Evolutionary conservation across 2,329 filamentous ascomycete species (phyloP).

Genomic region (Arachnopeziza araneosa): DNA sequence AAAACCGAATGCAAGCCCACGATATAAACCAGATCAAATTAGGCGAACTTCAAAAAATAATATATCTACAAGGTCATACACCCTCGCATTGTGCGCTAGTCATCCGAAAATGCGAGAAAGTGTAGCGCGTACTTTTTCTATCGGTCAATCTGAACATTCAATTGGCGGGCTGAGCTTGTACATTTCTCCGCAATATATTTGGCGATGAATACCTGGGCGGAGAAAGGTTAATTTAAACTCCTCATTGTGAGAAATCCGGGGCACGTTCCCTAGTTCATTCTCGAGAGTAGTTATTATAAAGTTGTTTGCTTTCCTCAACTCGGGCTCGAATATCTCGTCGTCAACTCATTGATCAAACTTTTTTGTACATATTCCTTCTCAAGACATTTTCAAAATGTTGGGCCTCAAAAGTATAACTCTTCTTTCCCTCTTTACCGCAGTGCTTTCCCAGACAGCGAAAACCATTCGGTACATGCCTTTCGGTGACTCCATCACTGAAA

Average conservation of each 20-base stretch:
- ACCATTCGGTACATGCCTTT: constrained; percentile 30
- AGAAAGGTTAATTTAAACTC: background rate
- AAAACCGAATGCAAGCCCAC: background rate
- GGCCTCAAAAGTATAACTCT: background rate
- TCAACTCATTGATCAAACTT: background rate
- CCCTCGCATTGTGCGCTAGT: background rate
- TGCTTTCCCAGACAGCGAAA: background rate
- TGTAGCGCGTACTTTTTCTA: background rate
- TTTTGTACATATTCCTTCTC: background rate
- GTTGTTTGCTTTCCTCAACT: background rate
- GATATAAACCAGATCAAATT: background rate
- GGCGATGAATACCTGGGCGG: background rate
- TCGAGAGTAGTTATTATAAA: background rate
- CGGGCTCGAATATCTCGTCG: background rate
- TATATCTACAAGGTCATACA: background rate
- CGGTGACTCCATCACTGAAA: constrained; percentile 41
- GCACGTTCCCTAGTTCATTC: background rate
- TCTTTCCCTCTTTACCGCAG: background rate
- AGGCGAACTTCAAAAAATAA: background rate
- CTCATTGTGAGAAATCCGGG: background rate
- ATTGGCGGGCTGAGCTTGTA: background rate
- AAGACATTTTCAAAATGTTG: background rate
- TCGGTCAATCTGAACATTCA: background rate
- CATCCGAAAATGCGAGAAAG: background rate
- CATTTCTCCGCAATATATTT: background rate